Evolutionary conservation across 2,329 filamentous ascomycete genomes (phyloP), one percentile per base, ranked within the genome.

Genomic region (Beauveria sp.): DNA sequence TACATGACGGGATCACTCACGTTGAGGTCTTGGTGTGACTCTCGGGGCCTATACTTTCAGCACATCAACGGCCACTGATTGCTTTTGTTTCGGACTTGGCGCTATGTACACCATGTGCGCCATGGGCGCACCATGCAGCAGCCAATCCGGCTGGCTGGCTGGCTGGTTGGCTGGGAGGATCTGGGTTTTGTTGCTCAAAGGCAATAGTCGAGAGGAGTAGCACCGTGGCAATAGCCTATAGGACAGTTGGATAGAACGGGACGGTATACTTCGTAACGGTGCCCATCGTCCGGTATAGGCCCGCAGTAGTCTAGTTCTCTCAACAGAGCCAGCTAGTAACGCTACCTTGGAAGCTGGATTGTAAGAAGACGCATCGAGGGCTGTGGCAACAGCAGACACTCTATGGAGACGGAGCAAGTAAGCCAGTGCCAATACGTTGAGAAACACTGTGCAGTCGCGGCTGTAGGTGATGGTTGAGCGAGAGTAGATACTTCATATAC

Each of bases 221-320:
- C 46, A 16, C 7, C 12, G 20, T 45, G 55, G 55, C 55, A 38
- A 16, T 16, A 38, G 12, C 34, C 12, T 16, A 38, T 38, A 38
- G 34, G 34, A 31, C 14, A 50, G 26, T 34, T n/a, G 22, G 14
- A 31, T n/a, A 38, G 20, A 16, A 45, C 24, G 24, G 38, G 12
- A n/a, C 22, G 20, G 22, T n/a, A 50, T 58, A 38, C 12, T 38
- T 38, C 34, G 12, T 38, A 38, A 24, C 10, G n/a, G 46, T 42
- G 38, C 38, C 20, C 46, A 24, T 51, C 22, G 26, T 45, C 12
- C 22, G 54, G 42, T 40, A 20, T 14, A 38, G 57, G 26, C 24
- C n/a, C 28, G 48, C 38, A 34, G 57, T 51, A 49, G 55, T 58
- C 45, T 58, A 48, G 43, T 57, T 57, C 34, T 34, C 48, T 52